Evolutionary conservation across 2,329 filamentous ascomycete species (phyloP).

Genomic region (Monilinia vaccinii-corymbosi): DNA sequence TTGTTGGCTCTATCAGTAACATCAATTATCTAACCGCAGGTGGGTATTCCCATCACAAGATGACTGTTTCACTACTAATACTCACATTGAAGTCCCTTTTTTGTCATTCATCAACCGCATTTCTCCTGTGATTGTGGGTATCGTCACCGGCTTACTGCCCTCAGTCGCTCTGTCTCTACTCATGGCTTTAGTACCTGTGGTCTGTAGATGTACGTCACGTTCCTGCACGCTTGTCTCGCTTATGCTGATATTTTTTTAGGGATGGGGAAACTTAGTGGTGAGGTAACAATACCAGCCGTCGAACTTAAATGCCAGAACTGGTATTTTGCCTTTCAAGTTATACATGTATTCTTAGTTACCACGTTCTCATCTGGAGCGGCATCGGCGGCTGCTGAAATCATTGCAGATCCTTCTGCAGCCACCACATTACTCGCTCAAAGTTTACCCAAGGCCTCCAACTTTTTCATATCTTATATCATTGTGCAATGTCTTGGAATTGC

Average conservation of each 20-base stretch:
- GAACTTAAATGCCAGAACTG: conserved; percentile 84
- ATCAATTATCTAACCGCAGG: conserved; percentile 55
- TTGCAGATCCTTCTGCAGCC: conserved; percentile 50
- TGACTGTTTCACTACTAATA: conserved; percentile 9
- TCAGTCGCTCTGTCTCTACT: conserved; percentile 69
- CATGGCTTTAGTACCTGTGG: conserved; percentile 74
- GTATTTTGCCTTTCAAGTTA: conserved; percentile 83
- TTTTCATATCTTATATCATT: conserved; percentile 91
- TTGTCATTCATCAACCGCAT: conserved; percentile 65
- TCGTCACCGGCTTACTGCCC: conserved; percentile 78
- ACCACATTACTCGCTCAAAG: conserved; percentile 61
- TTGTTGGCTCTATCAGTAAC: conserved; percentile 81
- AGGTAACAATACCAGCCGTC: conserved; percentile 66
- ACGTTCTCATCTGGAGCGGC: conserved; percentile 77
- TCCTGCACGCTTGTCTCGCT: neutral
- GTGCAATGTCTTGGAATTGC: conserved; percentile 81
- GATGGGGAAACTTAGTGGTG: conserved; percentile 70
- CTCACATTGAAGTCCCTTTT: conserved; percentile 44
- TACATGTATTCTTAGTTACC: conserved; percentile 85
- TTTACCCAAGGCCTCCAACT: conserved; percentile 79
- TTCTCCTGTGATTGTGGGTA: conserved; percentile 60
- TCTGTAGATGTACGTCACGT: conserved; percentile 58
- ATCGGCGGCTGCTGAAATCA: conserved; percentile 54
- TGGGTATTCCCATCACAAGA: conserved; percentile 11
- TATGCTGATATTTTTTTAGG: conserved; percentile 34